Evolutionary conservation across 371 early-diverging fungal species (phyloP).

Genomic region (Lichtheimia hyalospora): DNA sequence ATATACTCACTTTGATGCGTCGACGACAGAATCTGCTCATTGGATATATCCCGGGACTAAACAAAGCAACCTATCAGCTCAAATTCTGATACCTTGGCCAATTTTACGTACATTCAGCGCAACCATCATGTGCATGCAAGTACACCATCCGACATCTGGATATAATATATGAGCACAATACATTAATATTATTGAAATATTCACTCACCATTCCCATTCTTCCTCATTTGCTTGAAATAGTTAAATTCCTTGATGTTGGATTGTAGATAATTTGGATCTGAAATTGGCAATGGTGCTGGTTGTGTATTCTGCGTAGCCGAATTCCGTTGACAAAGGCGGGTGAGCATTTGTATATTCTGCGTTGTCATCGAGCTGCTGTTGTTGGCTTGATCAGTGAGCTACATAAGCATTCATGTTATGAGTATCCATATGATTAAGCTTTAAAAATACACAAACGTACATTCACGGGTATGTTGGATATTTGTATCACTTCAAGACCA

Average conservation of each 20-base stretch:
- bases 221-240: constrained; percentile 6
- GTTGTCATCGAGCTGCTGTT: not conserved
- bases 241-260: not conserved
- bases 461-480: constrained; percentile 38
- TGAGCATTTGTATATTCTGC: not conserved
- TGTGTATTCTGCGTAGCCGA: too few relatives aligned
- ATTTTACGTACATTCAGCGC: not conserved
- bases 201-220: not conserved
- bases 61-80: too few relatives aligned
- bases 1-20: too few relatives aligned
- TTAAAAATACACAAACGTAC: constrained; percentile 2
- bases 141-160: constrained; percentile 7
- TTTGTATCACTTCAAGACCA: constrained; percentile 23
- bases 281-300: not conserved
- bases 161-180: not conserved
- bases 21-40: too few relatives aligned
- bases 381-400: not conserved
- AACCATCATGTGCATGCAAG: not conserved
- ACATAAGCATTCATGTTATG: not conserved
- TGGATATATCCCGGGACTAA: too few relatives aligned
- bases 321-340: too few relatives aligned
- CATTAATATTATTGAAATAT: not conserved
- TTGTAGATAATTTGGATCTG: constrained; percentile 6
- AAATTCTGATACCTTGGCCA: too few relatives aligned
- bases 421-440: not conserved